Base-by-base conservation (phyloP, 78 protist species). In the Goniomonas avonlea region DNA sequence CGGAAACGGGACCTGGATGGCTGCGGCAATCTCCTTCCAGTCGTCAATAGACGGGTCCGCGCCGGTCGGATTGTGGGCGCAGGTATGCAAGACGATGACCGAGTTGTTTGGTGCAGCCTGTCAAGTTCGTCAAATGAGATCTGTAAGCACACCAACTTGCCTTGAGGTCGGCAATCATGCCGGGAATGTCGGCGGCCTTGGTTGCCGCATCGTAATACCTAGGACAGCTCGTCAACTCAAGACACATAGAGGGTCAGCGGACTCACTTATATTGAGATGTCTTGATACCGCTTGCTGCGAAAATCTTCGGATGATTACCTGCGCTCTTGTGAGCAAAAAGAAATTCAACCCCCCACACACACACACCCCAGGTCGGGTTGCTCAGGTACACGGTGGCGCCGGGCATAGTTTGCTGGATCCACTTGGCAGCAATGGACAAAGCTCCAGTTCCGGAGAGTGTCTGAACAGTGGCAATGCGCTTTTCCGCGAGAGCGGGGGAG, bases 61-160 rank as follows among this genome's bases (percentile, higher is more conserved):
- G 61, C 99, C 99, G 13, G 99, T 96, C 45, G 99, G 99, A 87
- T 98, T 98, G 85, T 98, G 99, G 5, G 99, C 97, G 83, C 97
- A 93, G 27, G 95, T 93, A 58, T 98, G 99, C 45, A 98, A 56
- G 47, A 96, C 75, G 31, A 90, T 5, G 40, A 76, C 58, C 9
- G 89, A 71, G 45, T 81, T 70, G 32, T 76, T 38, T 25, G 85
- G 69, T 27, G 74, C 71, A 25, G 3, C 63, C 50, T 59, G 60
- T 21, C 29, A 0, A 35, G 25, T 45, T 13, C 53, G 53, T 45
- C 53, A 45, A 17, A 13, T 13, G 25, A 45, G 53, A 13, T 13
- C 53, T 45, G 31, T 21, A 59, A 9, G 18, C 41, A 17, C n/a
- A 17, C 41, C n/a, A 45, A 4, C 69, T 32, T 38, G 21, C 80